Percentiles rank a stretch among this genome's conserved stretches.
phyloP scores from a whole-genome alignment of 495 filamentous ascomycete genomes.

The Lophiotrema nucula region DNA sequence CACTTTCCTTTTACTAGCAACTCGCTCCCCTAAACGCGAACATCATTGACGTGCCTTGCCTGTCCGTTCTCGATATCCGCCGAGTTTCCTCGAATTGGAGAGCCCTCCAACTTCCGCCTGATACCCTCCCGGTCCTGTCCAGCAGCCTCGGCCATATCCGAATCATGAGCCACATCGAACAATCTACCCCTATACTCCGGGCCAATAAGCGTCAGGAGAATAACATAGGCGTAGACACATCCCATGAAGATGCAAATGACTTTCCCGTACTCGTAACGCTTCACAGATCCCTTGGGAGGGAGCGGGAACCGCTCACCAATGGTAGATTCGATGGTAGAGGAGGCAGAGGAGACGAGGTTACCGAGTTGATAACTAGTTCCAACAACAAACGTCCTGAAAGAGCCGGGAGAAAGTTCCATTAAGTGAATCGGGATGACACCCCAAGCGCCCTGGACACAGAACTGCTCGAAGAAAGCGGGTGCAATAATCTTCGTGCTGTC shows the following conservation, averaged over 20 bases:
- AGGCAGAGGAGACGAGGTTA: slow-evolving; percentile 77
- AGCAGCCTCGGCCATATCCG: slow-evolving; percentile 63
- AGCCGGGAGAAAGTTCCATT: slow-evolving; percentile 80
- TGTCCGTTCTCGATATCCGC: too few relatives aligned
- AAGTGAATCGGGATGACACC: slow-evolving; percentile 61
- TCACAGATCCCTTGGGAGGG: slow-evolving; percentile 46
- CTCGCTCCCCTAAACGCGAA: too few relatives aligned
- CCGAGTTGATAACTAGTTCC: slow-evolving; percentile 84
- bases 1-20: too few relatives aligned
- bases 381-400: slow-evolving; percentile 80
- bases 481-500: slow-evolving; percentile 62
- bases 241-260: slow-evolving; percentile 94
- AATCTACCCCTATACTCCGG: slow-evolving; percentile 68
- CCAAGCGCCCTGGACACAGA: slow-evolving; percentile 66
- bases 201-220: slow-evolving; percentile 70
- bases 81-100: too few relatives aligned
- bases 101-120: too few relatives aligned
- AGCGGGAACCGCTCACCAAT: slow-evolving; percentile 81
- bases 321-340: slow-evolving; percentile 78
- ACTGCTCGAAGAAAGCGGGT: slow-evolving; percentile 88
- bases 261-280: slow-evolving; percentile 77
- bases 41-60: too few relatives aligned
- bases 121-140: too few relatives aligned
- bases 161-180: slow-evolving; percentile 67
- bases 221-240: slow-evolving; percentile 81